Percentiles rank a stretch among this genome's conserved stretches.
These are phyloP conservation scores for Kandelia obovata DNA, from an alignment of 345 rosid species.

Conservation along the genomic window DNA sequence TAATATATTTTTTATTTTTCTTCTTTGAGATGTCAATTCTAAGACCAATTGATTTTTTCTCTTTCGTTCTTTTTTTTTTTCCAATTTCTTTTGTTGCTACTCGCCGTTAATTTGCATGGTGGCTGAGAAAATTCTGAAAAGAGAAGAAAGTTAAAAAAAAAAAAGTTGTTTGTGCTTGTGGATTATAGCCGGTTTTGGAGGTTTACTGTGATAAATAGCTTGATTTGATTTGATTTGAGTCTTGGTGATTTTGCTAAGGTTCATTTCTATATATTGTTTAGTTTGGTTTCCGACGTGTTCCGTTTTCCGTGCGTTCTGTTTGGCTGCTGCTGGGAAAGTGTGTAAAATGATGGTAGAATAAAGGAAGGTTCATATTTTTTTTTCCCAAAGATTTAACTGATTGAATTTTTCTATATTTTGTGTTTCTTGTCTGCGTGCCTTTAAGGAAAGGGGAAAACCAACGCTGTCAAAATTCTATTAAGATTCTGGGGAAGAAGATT, in stretches of 20 bases:
- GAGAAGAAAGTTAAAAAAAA: too few relatives aligned
- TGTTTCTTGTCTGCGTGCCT: not conserved
- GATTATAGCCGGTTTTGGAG: not conserved
- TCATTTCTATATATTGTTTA: not conserved
- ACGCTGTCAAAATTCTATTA: too few relatives aligned
- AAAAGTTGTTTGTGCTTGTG: not conserved
- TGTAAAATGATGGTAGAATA: not conserved
- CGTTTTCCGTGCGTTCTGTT: not conserved
- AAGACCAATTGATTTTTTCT: too few relatives aligned
- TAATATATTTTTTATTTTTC: not conserved
- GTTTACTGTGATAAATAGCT: not conserved
- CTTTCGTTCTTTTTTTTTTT: too few relatives aligned
- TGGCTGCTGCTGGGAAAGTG: slow-evolving; percentile 4
- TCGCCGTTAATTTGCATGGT: not conserved
- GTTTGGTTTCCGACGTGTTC: not conserved
- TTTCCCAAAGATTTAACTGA: too few relatives aligned
- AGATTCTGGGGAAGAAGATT: not conserved
- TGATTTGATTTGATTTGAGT: not conserved
- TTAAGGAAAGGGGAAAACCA: not conserved
- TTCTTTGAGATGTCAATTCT: not conserved
- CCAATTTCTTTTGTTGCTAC: too few relatives aligned
- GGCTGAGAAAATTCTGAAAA: not conserved
- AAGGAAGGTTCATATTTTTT: not conserved
- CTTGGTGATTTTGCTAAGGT: not conserved
- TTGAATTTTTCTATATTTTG: not conserved